These are phyloP conservation scores for Ogataea ramenticola DNA, from an alignment of 805 yeast genomes.

Conservation along the genomic window DNA sequence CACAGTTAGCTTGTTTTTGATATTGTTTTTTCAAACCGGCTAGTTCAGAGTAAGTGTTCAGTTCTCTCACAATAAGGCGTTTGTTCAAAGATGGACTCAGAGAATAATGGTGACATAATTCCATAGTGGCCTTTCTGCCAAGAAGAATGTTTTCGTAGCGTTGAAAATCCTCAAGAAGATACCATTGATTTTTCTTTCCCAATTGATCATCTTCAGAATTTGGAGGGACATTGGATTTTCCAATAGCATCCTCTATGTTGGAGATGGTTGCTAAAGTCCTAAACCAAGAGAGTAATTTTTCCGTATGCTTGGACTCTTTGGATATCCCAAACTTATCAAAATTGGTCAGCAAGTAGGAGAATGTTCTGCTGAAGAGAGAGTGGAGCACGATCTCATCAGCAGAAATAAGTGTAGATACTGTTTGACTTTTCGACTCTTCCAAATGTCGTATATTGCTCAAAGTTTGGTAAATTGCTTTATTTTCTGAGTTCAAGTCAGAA, in stretches of 20 bases:
- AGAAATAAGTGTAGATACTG: no score
- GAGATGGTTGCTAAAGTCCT: slow-evolving; percentile 24
- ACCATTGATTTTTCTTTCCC: no score
- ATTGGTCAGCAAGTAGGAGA: neutral
- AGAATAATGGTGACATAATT: slow-evolving; percentile 11
- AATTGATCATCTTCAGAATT: no score
- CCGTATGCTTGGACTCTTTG: neutral
- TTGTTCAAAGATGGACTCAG: slow-evolving; percentile 2
- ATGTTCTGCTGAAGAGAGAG: neutral
- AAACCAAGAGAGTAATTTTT: slow-evolving; percentile 14
- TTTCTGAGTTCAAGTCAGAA: slow-evolving; percentile 30
- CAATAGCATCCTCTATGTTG: slow-evolving; percentile 17
- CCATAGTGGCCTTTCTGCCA: slow-evolving; percentile 33
- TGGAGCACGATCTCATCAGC: no score
- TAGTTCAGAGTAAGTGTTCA: slow-evolving; percentile 33
- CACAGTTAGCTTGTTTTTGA: slow-evolving; percentile 46
- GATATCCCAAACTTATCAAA: neutral
- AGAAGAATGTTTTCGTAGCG: slow-evolving; percentile 36
- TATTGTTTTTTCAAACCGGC: slow-evolving; percentile 30
- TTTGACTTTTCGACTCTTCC: no score
- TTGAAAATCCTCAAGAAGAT: slow-evolving; percentile 25
- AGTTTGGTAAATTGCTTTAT: slow-evolving; percentile 43
- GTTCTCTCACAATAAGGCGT: slow-evolving; percentile 28
- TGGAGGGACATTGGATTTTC: slow-evolving; percentile 5
- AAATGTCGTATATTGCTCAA: slow-evolving; percentile 33